Base-by-base conservation (phyloP, 2,329 filamentous ascomycete genomes). In the Blastomyces gilchristii region DNA sequence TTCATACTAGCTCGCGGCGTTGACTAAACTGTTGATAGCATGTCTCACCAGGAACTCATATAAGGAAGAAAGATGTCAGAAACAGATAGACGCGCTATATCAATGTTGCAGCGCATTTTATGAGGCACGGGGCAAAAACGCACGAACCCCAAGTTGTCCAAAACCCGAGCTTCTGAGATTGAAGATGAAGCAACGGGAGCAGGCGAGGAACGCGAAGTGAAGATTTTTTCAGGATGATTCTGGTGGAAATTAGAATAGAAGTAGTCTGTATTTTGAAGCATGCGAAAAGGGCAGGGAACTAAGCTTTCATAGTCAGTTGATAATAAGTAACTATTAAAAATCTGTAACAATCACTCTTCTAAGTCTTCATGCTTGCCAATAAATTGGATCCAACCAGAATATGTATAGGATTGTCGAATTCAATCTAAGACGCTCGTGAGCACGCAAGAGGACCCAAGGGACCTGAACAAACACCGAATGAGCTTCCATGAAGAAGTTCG, bases 391-490 rank as follows among this genome's bases (percentile, higher is more conserved):
- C 82, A 87, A 85, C 78, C 87, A 89, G 86, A 81, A 78, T 81
- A 83, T 80, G 52, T 54, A 54, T 54, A 87, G 84, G 84, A 88
- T 85, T 84, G 86, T 82, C 80, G 80, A 78, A 77, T 80, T 81
- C 85, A 81, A 75, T 89, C 90, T 95, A 90, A 88, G 93, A 89
- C 89, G 83, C 89, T 91, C 90, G 87, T 92, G 91, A 99, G 94
- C 94, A 90, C 93, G 92, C 90, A 81, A 81, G 80, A 88, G 92
- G 89, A 83, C 81, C 87, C 79, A 82, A 77, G 77, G 82, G 86
- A 87, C 85, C 90, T 95, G 89, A 90, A 89, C 86, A 91, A 91
- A 89, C 85, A 97, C 84, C 90, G 90, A 92, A 73, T 75, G 74
- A 66, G 70, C 75, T 71, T 73, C 70, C 69, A 64, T 67, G 64